Evolutionary conservation across 495 filamentous ascomycete genomes (phyloP), one percentile per base, ranked within the genome.

Genomic region (Lasiosphaeriaceae sp.): DNA sequence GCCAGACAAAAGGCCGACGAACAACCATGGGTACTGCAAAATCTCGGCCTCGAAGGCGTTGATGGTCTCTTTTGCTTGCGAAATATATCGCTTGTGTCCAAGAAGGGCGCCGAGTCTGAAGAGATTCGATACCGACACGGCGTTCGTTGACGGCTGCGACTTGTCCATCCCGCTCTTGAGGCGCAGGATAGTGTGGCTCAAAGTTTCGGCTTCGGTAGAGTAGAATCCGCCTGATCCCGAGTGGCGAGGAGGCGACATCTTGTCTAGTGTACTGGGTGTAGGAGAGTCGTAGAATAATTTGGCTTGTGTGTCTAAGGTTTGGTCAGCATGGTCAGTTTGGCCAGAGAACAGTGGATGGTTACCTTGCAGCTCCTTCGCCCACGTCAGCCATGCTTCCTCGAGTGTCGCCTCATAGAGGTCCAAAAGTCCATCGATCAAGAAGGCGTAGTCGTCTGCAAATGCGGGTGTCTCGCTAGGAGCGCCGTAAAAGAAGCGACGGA

Each of bases 381-480:
- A 94, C 49, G 85, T 74, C 14, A 97, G 79, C 73, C 88, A 93
- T 57, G 74, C 71, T 58, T 88, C 87, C 39, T 96, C 86, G 61
- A 90, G 89, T 0, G 92, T 96, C 6, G 88, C 83, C 71, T 96
- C 87, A 66, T 96, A 96, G 57, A 98, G 80, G 60, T 94, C 86
- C 49, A 97, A 76, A 19, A 97, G 76, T 0, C 92, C 95, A 24
- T 85, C 81, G 48, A 92, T 90, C 50, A 97, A 64, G 70, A 89
- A 96, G 2, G 94, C 92, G 69, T 97, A 98, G 69, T 98, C 94
- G 60, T 98, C 94, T 5, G 92, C 92, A 70, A 97, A 96, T 1
- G 83, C 94, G 5, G 77, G 77, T 0, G 86, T 88, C 35, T 87
- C 79, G 23, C 90, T 88, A 1, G 66, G 34, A 14, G 86, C 88